These are phyloP conservation scores for Fusarium luffae DNA, from an alignment of 2,329 filamentous ascomycete genomes.

Conservation along the genomic window DNA sequence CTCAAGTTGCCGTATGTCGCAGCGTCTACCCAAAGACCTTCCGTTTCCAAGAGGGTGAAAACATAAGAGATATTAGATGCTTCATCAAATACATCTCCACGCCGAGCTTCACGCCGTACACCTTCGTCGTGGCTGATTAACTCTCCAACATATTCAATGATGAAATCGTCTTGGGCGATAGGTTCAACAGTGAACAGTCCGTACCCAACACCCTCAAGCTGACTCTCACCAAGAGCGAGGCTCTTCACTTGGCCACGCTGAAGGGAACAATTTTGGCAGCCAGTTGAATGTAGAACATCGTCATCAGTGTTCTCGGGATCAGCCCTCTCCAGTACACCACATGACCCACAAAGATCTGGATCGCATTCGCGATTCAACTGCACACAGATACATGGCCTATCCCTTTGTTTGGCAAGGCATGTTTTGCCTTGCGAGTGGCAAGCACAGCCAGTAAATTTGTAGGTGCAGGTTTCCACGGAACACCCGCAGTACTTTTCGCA, in stretches of 20 bases:
- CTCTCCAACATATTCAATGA: slow-evolving; percentile 85
- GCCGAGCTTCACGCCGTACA: slow-evolving; percentile 71
- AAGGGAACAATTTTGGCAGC: slow-evolving; percentile 78
- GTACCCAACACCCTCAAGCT: slow-evolving; percentile 75
- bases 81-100: slow-evolving; percentile 70
- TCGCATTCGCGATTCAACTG: slow-evolving; percentile 83
- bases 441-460: slow-evolving; percentile 74
- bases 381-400: slow-evolving; percentile 75
- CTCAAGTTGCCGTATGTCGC: slow-evolving; percentile 83
- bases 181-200: slow-evolving; percentile 79
- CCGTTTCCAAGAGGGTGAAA: slow-evolving; percentile 68
- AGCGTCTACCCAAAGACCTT: slow-evolving; percentile 77
- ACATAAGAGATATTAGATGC: slow-evolving; percentile 72
- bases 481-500: slow-evolving; percentile 81
- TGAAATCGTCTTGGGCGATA: slow-evolving; percentile 75
- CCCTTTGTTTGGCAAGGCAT: slow-evolving; percentile 66
- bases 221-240: slow-evolving; percentile 76
- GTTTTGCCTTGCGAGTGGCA: slow-evolving; percentile 71
- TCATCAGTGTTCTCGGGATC: slow-evolving; percentile 75
- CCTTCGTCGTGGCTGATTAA: slow-evolving; percentile 77
- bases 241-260: slow-evolving; percentile 75
- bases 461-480: slow-evolving; percentile 66
- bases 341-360: slow-evolving; percentile 76
- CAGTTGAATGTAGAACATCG: slow-evolving; percentile 64
- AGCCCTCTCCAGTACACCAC: slow-evolving; percentile 75